Evolutionary conservation across 306 rosid genomes (phyloP).

Genomic region (Inga leiocalycina): DNA sequence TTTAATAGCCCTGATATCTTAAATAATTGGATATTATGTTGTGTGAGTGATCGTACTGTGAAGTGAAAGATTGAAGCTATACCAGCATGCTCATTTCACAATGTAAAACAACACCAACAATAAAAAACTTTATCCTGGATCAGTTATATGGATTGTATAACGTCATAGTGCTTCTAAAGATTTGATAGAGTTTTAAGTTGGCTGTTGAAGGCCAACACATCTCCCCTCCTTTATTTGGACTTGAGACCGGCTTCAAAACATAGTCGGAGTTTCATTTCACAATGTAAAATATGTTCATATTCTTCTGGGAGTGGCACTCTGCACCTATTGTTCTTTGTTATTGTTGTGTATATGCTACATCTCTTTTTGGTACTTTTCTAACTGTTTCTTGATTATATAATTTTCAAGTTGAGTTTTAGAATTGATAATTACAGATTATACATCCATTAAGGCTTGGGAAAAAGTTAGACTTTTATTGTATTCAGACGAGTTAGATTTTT

Average conservation of each 20-base stretch:
- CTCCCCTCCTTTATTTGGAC: neutral
- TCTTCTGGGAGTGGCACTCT: neutral
- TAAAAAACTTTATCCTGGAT: neutral
- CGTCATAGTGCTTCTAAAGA: neutral
- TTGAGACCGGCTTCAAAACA: neutral
- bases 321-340: neutral
- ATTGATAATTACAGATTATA: neutral
- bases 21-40: neutral
- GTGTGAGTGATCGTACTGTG: neutral
- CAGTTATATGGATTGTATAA: neutral
- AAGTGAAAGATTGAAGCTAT: neutral
- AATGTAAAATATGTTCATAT: neutral
- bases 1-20: neutral
- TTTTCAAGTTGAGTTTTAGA: neutral
- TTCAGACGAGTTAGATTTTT: neutral
- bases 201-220: neutral
- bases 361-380: neutral
- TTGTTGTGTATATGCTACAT: neutral
- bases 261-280: neutral
- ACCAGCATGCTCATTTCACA: neutral
- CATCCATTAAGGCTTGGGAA: neutral
- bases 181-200: neutral
- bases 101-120: neutral
- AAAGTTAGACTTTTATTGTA: neutral
- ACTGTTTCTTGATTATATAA: neutral